These are phyloP conservation scores for Hanseniaspora nectarophila DNA, from an alignment of 805 yeast species.

Conservation along the genomic window DNA sequence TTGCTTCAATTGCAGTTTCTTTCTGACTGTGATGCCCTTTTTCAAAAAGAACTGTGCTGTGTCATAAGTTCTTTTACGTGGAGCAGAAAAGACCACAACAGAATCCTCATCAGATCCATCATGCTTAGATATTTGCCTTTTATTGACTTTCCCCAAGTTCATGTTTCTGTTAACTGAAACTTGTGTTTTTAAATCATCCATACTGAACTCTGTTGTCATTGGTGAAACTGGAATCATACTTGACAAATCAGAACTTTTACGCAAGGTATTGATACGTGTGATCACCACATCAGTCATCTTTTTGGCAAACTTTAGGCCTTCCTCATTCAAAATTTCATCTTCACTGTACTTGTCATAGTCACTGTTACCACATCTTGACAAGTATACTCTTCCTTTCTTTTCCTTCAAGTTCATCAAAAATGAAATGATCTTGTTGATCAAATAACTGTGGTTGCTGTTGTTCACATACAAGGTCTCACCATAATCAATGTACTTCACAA, in stretches of 20 bases:
- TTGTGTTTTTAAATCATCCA: constrained; percentile 4
- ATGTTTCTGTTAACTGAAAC: constrained; percentile 20
- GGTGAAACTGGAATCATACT: background rate
- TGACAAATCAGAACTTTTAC: constrained; percentile 11
- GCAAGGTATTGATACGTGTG: constrained; percentile 26
- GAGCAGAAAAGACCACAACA: constrained; percentile 90
- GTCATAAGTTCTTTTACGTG: constrained; percentile 69
- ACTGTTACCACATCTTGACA: constrained; percentile 65
- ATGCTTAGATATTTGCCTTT: constrained; percentile 33
- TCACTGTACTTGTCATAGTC: constrained; percentile 44
- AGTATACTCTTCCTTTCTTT: constrained; percentile 79
- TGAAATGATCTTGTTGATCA: constrained; percentile 81
- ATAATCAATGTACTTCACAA: constrained; percentile 78
- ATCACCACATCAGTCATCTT: constrained; percentile 49
- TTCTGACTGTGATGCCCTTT: constrained; percentile 51
- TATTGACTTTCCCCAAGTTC: constrained; percentile 21
- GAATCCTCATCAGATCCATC: constrained; percentile 51
- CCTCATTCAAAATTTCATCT: constrained; percentile 73
- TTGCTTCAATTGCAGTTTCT: constrained; percentile 74
- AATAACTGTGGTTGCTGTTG: constrained; percentile 65
- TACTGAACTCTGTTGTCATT: background rate
- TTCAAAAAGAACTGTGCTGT: constrained; percentile 60
- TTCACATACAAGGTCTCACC: constrained; percentile 73
- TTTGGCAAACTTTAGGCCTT: constrained; percentile 57
- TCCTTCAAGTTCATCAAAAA: constrained; percentile 84